Evolutionary conservation across 169 alveolate species (phyloP).

Genomic region (Fabrea salina): DNA sequence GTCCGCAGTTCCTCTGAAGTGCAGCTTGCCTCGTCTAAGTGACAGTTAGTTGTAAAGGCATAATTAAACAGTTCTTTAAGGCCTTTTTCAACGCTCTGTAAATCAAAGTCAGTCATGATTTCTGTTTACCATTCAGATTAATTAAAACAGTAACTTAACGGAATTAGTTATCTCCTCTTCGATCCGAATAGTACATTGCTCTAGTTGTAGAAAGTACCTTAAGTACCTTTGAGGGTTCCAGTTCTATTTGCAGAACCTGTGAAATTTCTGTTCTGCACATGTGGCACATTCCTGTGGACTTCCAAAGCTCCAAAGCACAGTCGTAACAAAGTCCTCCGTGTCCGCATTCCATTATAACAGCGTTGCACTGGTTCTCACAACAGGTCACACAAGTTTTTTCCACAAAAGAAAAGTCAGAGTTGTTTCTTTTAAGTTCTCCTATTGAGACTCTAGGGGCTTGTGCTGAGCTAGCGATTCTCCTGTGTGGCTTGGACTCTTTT

Average conservation of each 20-base stretch:
- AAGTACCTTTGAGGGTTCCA: background rate
- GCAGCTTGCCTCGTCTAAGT: background rate
- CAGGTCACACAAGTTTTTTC: constrained; percentile 46
- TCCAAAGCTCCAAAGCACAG: constrained; percentile 40
- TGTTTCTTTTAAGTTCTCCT: background rate
- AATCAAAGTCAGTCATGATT: too few species aligned
- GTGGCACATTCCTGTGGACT: constrained; percentile 35
- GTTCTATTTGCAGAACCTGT: constrained; percentile 5
- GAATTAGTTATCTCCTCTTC: too few species aligned
- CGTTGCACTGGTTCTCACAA: constrained; percentile 36
- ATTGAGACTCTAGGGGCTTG: too few species aligned
- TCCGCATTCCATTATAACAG: constrained; percentile 57
- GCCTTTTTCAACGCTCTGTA: too few species aligned
- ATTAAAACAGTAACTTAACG: too few species aligned
- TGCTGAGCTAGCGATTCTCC: too few species aligned
- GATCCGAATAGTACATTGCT: too few species aligned
- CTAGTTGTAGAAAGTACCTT: background rate
- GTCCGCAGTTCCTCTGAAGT: background rate
- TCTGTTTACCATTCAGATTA: too few species aligned
- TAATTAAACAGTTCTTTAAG: background rate
- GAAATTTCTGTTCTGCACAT: constrained; percentile 31
- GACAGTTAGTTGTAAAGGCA: background rate
- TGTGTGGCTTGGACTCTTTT: too few species aligned
- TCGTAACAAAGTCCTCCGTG: constrained; percentile 63
- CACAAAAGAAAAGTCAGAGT: background rate